Evolutionary conservation across 1,139 yeast species (phyloP).

Genomic region (Hyphopichia pseudoburtonii): DNA sequence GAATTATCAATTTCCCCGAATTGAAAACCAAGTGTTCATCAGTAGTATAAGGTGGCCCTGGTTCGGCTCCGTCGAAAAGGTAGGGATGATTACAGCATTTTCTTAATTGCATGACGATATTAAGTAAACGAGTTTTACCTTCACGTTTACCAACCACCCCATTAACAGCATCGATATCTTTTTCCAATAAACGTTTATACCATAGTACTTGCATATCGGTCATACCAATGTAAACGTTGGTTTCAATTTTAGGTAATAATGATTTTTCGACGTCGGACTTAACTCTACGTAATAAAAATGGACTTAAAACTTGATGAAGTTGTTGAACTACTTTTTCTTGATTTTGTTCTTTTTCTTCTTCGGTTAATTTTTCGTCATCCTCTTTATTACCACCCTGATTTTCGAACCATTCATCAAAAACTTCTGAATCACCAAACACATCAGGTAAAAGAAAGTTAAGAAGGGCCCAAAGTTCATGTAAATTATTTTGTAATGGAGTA

Average conservation of each 20-base stretch:
- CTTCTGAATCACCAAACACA: slow-evolving; percentile 87
- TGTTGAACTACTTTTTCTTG: slow-evolving; percentile 70
- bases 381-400: slow-evolving; percentile 29
- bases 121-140: slow-evolving; percentile 84
- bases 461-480: slow-evolving; percentile 95
- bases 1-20: slow-evolving; percentile 85
- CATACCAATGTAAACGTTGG: slow-evolving; percentile 91
- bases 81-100: slow-evolving; percentile 98
- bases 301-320: slow-evolving; percentile 79
- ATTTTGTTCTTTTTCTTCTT: slow-evolving; percentile 31
- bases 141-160: slow-evolving; percentile 88
- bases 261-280: slow-evolving; percentile 93
- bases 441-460: slow-evolving; percentile 89
- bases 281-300: slow-evolving; percentile 85
- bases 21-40: slow-evolving; percentile 90
- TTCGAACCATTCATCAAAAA: slow-evolving; percentile 88
- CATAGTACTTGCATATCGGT: slow-evolving; percentile 89
- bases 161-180: slow-evolving; percentile 94
- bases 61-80: slow-evolving; percentile 96
- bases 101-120: slow-evolving; percentile 94
- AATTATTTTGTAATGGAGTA: slow-evolving; percentile 90
- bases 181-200: slow-evolving; percentile 86
- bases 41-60: slow-evolving; percentile 97
- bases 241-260: slow-evolving; percentile 83
- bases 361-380: slow-evolving; percentile 11